Base-by-base conservation (phyloP, 2,329 filamentous ascomycete genomes). In the Neofusicoccum umdonicola region DNA sequence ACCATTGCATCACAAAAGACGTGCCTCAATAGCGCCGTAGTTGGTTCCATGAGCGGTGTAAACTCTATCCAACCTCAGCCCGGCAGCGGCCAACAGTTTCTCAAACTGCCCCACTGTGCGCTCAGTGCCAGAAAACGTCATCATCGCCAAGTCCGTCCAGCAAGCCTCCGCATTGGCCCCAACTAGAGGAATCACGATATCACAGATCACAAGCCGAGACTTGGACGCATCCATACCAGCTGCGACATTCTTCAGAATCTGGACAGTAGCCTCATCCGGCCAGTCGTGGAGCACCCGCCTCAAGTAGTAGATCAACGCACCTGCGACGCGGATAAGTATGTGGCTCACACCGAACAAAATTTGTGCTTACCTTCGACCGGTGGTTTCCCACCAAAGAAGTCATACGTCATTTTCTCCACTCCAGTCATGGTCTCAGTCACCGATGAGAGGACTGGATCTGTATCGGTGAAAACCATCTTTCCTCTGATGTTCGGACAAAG, bases 301-400 rank as follows among this genome's bases (percentile, higher is more conserved):
- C 31, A 52, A 12, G n/a, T 52, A 52, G 31, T 52, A 52, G n/a
- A 39, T 19, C 9, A 35, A 27, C 6, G 50, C 50, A 11, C 50
- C 50, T 52, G 31, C 11, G n/a, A 45, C 6, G 11, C 6, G 27
- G 27, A 41, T 15, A 12, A 39, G 31, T 11, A 22, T 52, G 6
- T 31, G 4, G 5, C 22, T 35, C n/a, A 12, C 1, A 9, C 11
- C 11, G 11, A 37, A 35, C 12, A 1, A 7, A 6, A 11, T 42
- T 1, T 34, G n/a, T n/a, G 39, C 61, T 27, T 48, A 35, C 70
- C 72, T 44, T 69, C 35, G 8, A 77, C 67, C 6, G 68, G 67
- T 51, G 76, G 72, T 9, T 71, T 68, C 0, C 71, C 73, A 65
- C 27, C 27, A 5, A 73, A 74, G 47, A 78, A 71, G 60, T 78